These are phyloP conservation scores for Mentha longifolia DNA, from an alignment of 257 asterid species.

Conservation along the genomic window DNA sequence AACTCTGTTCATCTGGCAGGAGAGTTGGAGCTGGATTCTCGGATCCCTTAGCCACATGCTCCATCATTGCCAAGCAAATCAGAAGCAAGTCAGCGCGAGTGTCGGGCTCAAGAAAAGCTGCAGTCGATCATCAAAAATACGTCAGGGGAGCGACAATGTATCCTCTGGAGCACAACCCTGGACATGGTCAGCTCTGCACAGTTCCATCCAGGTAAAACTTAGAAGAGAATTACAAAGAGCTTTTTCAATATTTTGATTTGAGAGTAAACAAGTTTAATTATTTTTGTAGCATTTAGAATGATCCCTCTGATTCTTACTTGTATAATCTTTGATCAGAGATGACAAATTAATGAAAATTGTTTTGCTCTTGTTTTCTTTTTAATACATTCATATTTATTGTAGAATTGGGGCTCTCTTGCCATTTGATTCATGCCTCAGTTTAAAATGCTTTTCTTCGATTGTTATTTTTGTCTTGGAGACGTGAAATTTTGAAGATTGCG, in stretches of 20 bases:
- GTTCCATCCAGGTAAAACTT: constrained; percentile 48
- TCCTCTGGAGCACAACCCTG: constrained; percentile 83
- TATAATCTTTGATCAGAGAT: not conserved
- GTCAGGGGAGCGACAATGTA: constrained; percentile 72
- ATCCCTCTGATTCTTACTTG: not conserved
- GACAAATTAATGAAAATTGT: not conserved
- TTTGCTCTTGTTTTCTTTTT: not conserved
- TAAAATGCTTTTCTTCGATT: not conserved
- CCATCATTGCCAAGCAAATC: constrained; percentile 58
- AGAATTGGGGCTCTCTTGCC: not conserved
- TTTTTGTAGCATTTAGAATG: constrained; percentile 30
- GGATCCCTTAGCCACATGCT: constrained; percentile 75
- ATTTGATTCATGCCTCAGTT: not conserved
- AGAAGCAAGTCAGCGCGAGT: constrained; percentile 36
- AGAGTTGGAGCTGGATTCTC: constrained; percentile 80
- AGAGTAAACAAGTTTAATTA: not conserved
- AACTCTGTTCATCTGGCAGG: constrained; percentile 40
- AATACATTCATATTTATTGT: not conserved
- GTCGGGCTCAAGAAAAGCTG: constrained; percentile 49
- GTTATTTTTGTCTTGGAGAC: not conserved
- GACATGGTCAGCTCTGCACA: constrained; percentile 83
- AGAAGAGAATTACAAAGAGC: not conserved
- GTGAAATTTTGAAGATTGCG: too few relatives aligned
- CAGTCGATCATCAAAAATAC: constrained; percentile 61
- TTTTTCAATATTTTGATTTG: constrained; percentile 2